A percentile compares a stretch with the other conserved stretches of the same genome.
Evolutionary conservation across 208 protist species (phyloP).

Genomic region (Leishmania tarentolae): DNA sequence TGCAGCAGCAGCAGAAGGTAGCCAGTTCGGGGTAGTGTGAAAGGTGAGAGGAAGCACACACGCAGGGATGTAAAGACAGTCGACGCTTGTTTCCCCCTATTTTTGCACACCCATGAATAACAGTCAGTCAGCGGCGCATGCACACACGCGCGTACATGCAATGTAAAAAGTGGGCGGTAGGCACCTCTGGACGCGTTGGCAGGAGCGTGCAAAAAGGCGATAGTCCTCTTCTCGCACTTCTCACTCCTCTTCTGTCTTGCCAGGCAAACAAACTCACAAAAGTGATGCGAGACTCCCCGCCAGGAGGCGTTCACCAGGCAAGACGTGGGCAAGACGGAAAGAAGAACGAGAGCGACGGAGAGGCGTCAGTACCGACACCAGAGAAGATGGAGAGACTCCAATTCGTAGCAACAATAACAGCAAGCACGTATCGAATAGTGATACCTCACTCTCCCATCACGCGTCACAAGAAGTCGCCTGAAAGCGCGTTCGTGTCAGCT

Average conservation of each 20-base stretch:
- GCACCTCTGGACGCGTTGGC: background rate
- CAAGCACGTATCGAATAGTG: background rate
- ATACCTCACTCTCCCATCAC: background rate
- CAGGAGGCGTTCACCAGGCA: background rate
- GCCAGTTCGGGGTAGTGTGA: background rate
- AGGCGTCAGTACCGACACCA: background rate
- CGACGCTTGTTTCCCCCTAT: constrained; percentile 2
- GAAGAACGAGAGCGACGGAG: background rate
- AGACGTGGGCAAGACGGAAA: background rate
- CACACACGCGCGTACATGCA: background rate
- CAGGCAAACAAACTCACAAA: background rate
- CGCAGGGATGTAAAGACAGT: constrained; percentile 3
- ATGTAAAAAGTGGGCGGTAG: background rate
- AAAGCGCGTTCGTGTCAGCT: background rate
- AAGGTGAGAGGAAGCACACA: constrained; percentile 3
- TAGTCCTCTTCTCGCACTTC: background rate
- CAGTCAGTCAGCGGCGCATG: background rate
- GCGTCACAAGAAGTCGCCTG: background rate
- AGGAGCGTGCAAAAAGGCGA: background rate
- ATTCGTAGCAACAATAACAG: background rate
- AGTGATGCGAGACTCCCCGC: background rate
- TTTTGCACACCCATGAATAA: background rate
- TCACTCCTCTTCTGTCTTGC: background rate
- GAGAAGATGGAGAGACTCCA: background rate
- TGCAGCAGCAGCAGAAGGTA: constrained; percentile 1